Evolutionary conservation across 257 asterid genomes (phyloP), one percentile per base, ranked within the genome.

Genomic region (Thymus mandschuricus): DNA sequence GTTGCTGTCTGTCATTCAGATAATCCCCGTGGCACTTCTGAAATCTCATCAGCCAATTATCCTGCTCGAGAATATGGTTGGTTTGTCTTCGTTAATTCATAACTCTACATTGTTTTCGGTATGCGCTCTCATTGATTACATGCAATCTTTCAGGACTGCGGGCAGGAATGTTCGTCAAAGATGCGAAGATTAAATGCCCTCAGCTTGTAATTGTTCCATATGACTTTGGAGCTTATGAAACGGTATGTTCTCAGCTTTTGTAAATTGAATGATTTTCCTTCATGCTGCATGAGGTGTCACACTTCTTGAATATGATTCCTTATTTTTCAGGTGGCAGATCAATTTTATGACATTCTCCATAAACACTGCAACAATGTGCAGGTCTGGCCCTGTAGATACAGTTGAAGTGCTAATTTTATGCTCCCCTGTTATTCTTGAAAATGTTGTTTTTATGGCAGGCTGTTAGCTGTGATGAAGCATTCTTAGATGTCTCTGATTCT

Each of bases 391-490:
- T 69, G 51, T 30, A 50, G 68, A 51, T 81, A 44, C 71, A 33
- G 66, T 69, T 71, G 60, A 56, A 21, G 13, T 38, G 45, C 69
- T 54, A 56, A 5, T 38, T 73, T 12, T 70, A 35, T 8, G 64
- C n/a, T 29, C 61, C 68, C 46, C 69, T 65, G 10, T 82, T 60
- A 56, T 34, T 73, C 72, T 62, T 73, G 34, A 71, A 77, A 35
- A 38, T 72, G 70, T 54, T 33, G 52, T 70, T 73, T 69, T 33
- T 56, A 29, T 58, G 83, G 78, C 86, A 95, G 97, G 98, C 99
- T 68, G 90, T 95, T 71, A 95, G 99, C 83, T 95, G 99, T 75
- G 99, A 95, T 72, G 99, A 95, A 82, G 98, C 99, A 62, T 95
- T 91, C 84, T 63, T 95, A 64, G 98, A 95, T 74, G 89, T 85